A percentile compares a stretch with the other conserved stretches of the same genome.
phyloP scores from a whole-genome alignment of 441 rosid species.

The Corymbia calophylla region DNA sequence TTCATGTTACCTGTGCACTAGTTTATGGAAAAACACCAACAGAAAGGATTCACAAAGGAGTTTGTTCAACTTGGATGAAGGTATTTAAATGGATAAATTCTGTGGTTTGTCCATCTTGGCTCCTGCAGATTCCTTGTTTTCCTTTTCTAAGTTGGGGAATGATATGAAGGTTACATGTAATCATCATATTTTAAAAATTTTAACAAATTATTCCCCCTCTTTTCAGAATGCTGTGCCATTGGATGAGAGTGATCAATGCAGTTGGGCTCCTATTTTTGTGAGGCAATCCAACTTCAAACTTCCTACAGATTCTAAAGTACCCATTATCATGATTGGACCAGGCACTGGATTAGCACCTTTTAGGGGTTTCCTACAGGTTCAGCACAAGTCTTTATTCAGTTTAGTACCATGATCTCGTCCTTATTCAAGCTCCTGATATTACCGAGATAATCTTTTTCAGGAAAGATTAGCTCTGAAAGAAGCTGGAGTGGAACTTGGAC shows the following conservation, averaged over 20 bases:
- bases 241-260: constrained; percentile 59
- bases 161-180: neutral
- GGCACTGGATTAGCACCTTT: constrained; percentile 99
- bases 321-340: constrained; percentile 95
- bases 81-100: constrained; percentile 22
- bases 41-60: constrained; percentile 87
- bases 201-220: neutral
- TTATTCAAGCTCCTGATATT: neutral
- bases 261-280: constrained; percentile 79
- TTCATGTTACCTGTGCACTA: constrained; percentile 95
- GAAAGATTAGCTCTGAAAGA: constrained; percentile 81
- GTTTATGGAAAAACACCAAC: constrained; percentile 79
- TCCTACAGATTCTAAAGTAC: constrained; percentile 67
- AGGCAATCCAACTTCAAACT: constrained; percentile 95
- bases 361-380: constrained; percentile 94
- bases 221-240: constrained; percentile 62
- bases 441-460: constrained; percentile 17
- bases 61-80: constrained; percentile 99
- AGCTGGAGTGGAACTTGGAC: constrained; percentile 77
- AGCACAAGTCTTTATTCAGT: neutral
- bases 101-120: neutral
- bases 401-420: neutral
- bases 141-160: neutral
- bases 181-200: neutral
- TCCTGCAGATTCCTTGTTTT: neutral